Conservation (phyloP, 805 yeast genomes). For the Hanseniaspora vineae region DNA sequence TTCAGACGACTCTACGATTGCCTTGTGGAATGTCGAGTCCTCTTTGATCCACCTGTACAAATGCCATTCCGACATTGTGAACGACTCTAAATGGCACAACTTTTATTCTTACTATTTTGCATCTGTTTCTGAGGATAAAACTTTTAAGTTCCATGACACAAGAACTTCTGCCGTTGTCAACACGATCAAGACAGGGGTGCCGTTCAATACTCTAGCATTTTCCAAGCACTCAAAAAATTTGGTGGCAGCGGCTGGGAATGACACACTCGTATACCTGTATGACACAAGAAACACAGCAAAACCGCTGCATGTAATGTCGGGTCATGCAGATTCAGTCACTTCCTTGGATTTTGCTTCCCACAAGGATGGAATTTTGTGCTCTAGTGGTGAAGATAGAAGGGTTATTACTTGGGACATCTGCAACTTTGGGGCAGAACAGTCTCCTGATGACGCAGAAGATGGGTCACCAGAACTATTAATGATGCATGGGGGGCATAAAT, state of each 20-base stretch:
- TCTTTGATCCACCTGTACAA: conserved; percentile 17
- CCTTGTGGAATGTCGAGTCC: conserved; percentile 41
- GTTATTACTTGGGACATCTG: conserved; percentile 71
- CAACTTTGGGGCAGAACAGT: conserved; percentile 74
- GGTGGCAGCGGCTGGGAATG: conserved; percentile 58
- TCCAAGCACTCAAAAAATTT: conserved; percentile 48
- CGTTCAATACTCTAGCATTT: conserved; percentile 53
- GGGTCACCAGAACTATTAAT: conserved; percentile 79
- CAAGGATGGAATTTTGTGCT: conserved; percentile 63
- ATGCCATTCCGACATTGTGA: conserved; percentile 46
- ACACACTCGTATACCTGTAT: conserved; percentile 50
- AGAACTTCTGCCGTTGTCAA: conserved; percentile 24
- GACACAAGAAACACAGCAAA: conserved; percentile 41
- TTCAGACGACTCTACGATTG: conserved; percentile 55
- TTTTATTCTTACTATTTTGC: conserved; percentile 42
- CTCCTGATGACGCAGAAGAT: conserved; percentile 79
- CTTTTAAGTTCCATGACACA: conserved; percentile 41
- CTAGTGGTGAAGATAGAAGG: conserved; percentile 67
- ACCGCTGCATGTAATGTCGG: conserved; percentile 58
- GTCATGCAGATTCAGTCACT: conserved; percentile 65
- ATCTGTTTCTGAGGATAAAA: conserved; percentile 61
- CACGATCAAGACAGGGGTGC: conserved; percentile 20
- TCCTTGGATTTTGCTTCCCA: conserved; percentile 67
- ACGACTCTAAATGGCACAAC: conserved; percentile 64
- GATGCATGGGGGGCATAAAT: conserved; percentile 90